Evolutionary conservation across 176 grass and related monocot genomes (phyloP), one percentile per base, ranked within the genome.

Genomic region (Themeda triandra): DNA sequence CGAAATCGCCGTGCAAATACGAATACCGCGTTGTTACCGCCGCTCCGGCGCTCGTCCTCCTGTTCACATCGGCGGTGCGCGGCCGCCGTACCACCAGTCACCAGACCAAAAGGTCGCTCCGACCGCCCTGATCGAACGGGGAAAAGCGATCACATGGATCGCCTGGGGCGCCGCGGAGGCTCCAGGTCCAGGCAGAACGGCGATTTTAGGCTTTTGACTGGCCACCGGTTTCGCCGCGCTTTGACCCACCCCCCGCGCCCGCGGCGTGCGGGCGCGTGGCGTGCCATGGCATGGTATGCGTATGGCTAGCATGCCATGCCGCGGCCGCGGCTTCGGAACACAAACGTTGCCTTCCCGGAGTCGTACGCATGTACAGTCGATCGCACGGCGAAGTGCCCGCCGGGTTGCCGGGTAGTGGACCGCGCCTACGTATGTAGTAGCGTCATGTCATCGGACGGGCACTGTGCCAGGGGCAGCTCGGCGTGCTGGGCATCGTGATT

Each of bases 161-260:
- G 15, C 35, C 84, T 83, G 41, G 88, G 83, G 84, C 73, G 77
- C 44, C 8, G 88, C 76, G 79, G 79, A 42, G 53, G 9, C 42
- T 27, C 63, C 48, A n/a, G 49, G 10, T 27, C 63, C 48, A 24
- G 51, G 14, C 84, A 48, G 12, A 86, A 86, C 12, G 73, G 36
- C 29, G 84, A 45, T 19, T 86, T 19, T 86, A 78, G 66, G 35
- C 79, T 82, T 86, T 86, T 86, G 88, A 86, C 83, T 79, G 66
- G 35, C 67, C 83, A 73, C 28, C 45, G 23, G 73, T 59, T 86
- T 37, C 48, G 25, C 51, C 64, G 6, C 13, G 41, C 49, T 84
- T 62, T 80, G 87, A 80, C 67, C 53, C n/a, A 5, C 46, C 33
- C 70, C 19, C 4, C 39, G 21, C 69, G 24, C 69, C 23, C 3